phyloP scores from a whole-genome alignment of 371 early-diverging fungal genomes.

The Saksenaea oblongispora region DNA sequence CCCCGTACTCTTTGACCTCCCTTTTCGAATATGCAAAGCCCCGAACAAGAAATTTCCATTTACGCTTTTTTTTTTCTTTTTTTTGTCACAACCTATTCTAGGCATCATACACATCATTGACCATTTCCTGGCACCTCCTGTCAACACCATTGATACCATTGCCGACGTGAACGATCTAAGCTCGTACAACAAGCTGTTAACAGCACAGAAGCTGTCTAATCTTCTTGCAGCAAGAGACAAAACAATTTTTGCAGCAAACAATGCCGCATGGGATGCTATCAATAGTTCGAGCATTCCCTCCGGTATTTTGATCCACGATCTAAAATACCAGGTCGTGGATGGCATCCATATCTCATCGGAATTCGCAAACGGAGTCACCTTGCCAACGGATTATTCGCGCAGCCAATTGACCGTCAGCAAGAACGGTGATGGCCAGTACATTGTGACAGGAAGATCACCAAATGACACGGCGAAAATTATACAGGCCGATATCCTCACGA shows the following conservation, averaged over 20 bases:
- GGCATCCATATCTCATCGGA: slow-evolving; percentile 8
- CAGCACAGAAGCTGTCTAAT: slow-evolving; percentile 22
- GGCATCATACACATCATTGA: slow-evolving; percentile 23
- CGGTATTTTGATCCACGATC: slow-evolving; percentile 39
- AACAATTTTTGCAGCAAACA: slow-evolving; percentile 22
- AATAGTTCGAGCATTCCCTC: slow-evolving; percentile 11
- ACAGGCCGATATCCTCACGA: slow-evolving; percentile 19
- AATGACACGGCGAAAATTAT: slow-evolving; percentile 9
- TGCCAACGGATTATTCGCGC: neutral
- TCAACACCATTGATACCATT: slow-evolving; percentile 18
- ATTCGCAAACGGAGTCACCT: neutral
- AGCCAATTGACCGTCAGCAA: neutral
- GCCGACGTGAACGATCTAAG: slow-evolving; percentile 15
- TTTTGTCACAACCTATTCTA: neutral
- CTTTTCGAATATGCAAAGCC: neutral
- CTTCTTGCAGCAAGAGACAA: slow-evolving; percentile 12
- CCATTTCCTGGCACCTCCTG: slow-evolving; percentile 19
- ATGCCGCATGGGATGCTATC: slow-evolving; percentile 11
- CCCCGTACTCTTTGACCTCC: neutral
- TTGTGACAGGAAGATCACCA: neutral
- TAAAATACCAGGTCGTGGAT: slow-evolving; percentile 71
- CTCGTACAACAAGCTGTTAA: slow-evolving; percentile 19
- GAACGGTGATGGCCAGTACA: neutral
- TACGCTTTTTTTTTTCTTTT: neutral
- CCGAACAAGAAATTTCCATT: neutral